These are phyloP conservation scores for Coleophoma eucalyptorum DNA, from an alignment of 2,329 filamentous ascomycete species.

Conservation along the genomic window DNA sequence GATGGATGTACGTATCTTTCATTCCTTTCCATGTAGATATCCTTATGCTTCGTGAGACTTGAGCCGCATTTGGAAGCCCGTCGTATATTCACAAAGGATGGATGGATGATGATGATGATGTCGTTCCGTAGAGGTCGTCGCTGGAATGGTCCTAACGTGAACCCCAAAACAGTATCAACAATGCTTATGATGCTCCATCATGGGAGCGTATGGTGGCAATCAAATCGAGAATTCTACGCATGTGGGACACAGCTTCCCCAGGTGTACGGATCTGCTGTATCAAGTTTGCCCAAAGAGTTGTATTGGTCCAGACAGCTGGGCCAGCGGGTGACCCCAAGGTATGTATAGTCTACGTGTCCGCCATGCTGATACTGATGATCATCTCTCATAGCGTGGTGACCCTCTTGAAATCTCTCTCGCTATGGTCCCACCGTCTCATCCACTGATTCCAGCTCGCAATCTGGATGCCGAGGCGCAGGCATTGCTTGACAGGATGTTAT, in stretches of 20 bases:
- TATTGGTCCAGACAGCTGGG: slow-evolving; percentile 87
- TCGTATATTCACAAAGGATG: neutral
- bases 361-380: slow-evolving; percentile 9
- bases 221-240: slow-evolving; percentile 81
- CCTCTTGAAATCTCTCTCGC: slow-evolving; percentile 82
- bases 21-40: slow-evolving; percentile 11
- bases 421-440: slow-evolving; percentile 79
- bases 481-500: slow-evolving; percentile 82
- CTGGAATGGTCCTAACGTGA: slow-evolving; percentile 18
- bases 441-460: slow-evolving; percentile 71
- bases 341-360: slow-evolving; percentile 31
- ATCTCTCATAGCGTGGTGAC: slow-evolving; percentile 54
- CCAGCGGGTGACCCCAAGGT: slow-evolving; percentile 79
- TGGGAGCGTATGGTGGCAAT: slow-evolving; percentile 89
- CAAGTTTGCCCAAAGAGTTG: slow-evolving; percentile 93
- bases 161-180: slow-evolving; percentile 65
- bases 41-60: neutral
- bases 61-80: no score
- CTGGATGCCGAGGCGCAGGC: slow-evolving; percentile 93
- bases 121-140: no score
- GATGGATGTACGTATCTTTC: slow-evolving; percentile 77
- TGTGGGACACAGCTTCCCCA: slow-evolving; percentile 78
- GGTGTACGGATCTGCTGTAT: slow-evolving; percentile 90
- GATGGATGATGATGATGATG: neutral
- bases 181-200: slow-evolving; percentile 72